Evolutionary conservation across 257 asterid genomes (phyloP).

Genomic region (Euphrasia confusa): DNA sequence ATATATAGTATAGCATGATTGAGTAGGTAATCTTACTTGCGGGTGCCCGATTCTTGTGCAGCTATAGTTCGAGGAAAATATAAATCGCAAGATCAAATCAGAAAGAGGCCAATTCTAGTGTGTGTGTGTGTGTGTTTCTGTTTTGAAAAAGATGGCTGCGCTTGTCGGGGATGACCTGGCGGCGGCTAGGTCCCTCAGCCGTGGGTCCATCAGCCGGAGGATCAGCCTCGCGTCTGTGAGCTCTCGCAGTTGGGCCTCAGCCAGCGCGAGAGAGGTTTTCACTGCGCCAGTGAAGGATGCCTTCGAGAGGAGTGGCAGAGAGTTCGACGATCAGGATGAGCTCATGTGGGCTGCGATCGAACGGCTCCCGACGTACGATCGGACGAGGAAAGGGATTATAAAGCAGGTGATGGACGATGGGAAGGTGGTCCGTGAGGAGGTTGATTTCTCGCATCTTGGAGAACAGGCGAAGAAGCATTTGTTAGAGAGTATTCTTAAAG

Average conservation of each 20-base stretch:
- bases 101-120: not conserved
- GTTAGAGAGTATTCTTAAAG: constrained; percentile 56
- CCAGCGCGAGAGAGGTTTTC: constrained; percentile 66
- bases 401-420: constrained; percentile 72
- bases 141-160: constrained; percentile 32
- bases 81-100: too few species aligned
- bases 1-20: not conserved
- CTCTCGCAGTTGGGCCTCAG: constrained; percentile 71
- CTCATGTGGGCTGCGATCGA: constrained; percentile 96
- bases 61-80: not conserved
- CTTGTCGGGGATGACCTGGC: constrained; percentile 44
- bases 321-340: constrained; percentile 76
- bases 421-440: constrained; percentile 52
- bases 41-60: constrained; percentile 19
- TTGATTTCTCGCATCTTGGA: constrained; percentile 63
- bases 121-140: not conserved
- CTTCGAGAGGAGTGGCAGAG: constrained; percentile 58
- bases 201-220: constrained; percentile 44
- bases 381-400: constrained; percentile 72
- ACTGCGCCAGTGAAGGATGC: constrained; percentile 61
- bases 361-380: constrained; percentile 82
- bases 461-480: constrained; percentile 58
- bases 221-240: constrained; percentile 53
- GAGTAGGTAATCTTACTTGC: not conserved
- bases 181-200: constrained; percentile 57